Conservation (phyloP, 2,329 filamentous ascomycete species). For the Fusarium setosum region DNA sequence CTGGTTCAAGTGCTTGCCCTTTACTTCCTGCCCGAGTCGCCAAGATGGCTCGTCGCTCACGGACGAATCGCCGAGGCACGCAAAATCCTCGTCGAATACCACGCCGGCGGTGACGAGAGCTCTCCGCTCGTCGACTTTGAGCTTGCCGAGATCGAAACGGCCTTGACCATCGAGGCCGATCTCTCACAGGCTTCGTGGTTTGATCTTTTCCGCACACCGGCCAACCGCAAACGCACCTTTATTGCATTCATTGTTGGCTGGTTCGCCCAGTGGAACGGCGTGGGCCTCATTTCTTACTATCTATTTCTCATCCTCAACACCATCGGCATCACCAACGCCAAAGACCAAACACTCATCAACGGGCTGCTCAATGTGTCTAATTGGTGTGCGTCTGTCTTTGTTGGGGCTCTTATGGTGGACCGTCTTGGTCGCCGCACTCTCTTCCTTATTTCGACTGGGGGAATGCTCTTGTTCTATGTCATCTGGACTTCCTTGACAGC, state of each 20-base stretch:
- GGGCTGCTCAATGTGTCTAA: slow-evolving; percentile 48
- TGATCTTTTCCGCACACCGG: slow-evolving; percentile 6
- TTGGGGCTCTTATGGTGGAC: slow-evolving; percentile 51
- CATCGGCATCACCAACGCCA: slow-evolving; percentile 49
- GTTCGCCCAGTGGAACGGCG: slow-evolving; percentile 18
- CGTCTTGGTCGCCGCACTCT: slow-evolving; percentile 52
- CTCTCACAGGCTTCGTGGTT: slow-evolving; percentile 18
- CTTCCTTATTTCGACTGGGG: slow-evolving; percentile 48
- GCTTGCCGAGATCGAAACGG: slow-evolving; percentile 13
- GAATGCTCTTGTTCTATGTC: slow-evolving; percentile 31
- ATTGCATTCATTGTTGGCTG: slow-evolving; percentile 13
- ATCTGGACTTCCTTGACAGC: background rate
- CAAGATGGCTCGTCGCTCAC: slow-evolving; percentile 14
- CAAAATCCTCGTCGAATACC: slow-evolving; percentile 9
- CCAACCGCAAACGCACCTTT: slow-evolving; percentile 14
- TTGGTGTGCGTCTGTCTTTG: slow-evolving; percentile 47
- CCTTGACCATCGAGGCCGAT: slow-evolving; percentile 29
- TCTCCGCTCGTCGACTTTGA: slow-evolving; percentile 13
- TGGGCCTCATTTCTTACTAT: slow-evolving; percentile 42
- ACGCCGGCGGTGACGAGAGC: background rate
- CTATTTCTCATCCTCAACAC: slow-evolving; percentile 50
- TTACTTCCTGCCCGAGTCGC: slow-evolving; percentile 12
- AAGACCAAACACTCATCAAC: slow-evolving; percentile 43
- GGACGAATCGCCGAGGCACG: slow-evolving; percentile 3
- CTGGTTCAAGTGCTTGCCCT: background rate